phyloP scores from a whole-genome alignment of 495 filamentous ascomycete species.

The Xylaria nigripes region DNA sequence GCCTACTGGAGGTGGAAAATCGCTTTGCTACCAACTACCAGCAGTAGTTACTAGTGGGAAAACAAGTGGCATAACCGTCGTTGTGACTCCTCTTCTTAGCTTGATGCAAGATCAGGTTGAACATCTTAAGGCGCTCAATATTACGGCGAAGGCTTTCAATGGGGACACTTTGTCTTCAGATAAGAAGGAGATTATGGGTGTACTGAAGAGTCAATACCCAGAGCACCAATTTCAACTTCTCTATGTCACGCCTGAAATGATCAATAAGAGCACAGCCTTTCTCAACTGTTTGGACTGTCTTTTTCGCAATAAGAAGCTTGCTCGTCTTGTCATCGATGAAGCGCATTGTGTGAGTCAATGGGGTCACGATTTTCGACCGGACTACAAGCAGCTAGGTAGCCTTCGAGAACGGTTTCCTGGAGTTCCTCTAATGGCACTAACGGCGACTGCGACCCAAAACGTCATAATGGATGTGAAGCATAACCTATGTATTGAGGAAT shows the following conservation, averaged over 20 bases:
- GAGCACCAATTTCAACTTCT: constrained; percentile 72
- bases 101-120: constrained; percentile 94
- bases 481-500: constrained; percentile 71
- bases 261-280: constrained; percentile 65
- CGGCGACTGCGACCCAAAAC: constrained; percentile 87
- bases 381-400: constrained; percentile 80
- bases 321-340: constrained; percentile 92
- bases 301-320: constrained; percentile 57
- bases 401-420: constrained; percentile 59
- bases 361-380: constrained; percentile 97
- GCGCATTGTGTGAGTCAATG: constrained; percentile 98
- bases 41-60: constrained; percentile 73
- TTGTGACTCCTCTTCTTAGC: constrained; percentile 89
- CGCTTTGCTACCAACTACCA: constrained; percentile 91
- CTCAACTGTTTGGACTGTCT: constrained; percentile 53
- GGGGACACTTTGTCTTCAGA: constrained; percentile 55
- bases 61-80: constrained; percentile 80
- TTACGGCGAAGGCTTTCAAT: constrained; percentile 70
- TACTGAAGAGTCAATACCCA: constrained; percentile 50
- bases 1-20: constrained; percentile 97
- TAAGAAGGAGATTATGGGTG: constrained; percentile 50
- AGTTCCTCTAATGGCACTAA: constrained; percentile 88
- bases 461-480: constrained; percentile 85
- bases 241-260: constrained; percentile 96
- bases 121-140: constrained; percentile 64